Conservation (phyloP, 2,329 filamentous ascomycete species). For the Ceratocystis destructans region DNA sequence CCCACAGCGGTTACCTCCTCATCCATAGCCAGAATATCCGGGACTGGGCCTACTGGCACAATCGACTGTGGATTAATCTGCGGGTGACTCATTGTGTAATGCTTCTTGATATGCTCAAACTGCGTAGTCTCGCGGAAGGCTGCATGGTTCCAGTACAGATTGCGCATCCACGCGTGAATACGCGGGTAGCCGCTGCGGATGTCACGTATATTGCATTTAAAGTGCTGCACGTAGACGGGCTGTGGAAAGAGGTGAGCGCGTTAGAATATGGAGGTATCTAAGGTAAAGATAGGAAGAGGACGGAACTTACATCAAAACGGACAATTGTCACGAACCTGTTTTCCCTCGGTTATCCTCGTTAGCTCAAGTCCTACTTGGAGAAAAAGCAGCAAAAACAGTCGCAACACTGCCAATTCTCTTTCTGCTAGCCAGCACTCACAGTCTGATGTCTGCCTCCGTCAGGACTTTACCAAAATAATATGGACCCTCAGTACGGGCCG, state of each 20-base stretch:
- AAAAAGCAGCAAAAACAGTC: background rate
- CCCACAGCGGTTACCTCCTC: slow-evolving; percentile 53
- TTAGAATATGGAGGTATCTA: background rate
- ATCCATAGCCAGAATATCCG: slow-evolving; percentile 62
- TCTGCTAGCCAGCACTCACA: slow-evolving; percentile 32
- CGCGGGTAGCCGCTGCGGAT: slow-evolving; percentile 72
- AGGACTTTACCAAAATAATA: slow-evolving; percentile 63
- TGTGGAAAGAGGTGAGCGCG: slow-evolving; percentile 20
- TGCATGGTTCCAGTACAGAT: slow-evolving; percentile 68
- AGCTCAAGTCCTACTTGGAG: background rate
- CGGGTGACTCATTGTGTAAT: slow-evolving; percentile 47
- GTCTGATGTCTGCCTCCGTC: slow-evolving; percentile 70
- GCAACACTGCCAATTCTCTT: background rate
- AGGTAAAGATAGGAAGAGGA: background rate
- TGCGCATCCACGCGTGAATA: slow-evolving; percentile 67
- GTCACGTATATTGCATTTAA: slow-evolving; percentile 75
- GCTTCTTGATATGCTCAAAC: slow-evolving; percentile 88
- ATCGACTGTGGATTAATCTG: slow-evolving; percentile 59
- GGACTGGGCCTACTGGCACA: slow-evolving; percentile 71
- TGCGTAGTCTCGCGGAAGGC: slow-evolving; percentile 75
- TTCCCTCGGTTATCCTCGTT: slow-evolving; percentile 6
- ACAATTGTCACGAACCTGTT: slow-evolving; percentile 52
- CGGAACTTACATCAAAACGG: slow-evolving; percentile 47
- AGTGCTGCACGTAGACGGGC: slow-evolving; percentile 72
- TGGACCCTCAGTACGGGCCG: slow-evolving; percentile 36